Percentiles rank a stretch among this genome's conserved stretches.
These are phyloP conservation scores for Basipetospora chlamydospora DNA, from an alignment of 2,329 filamentous ascomycete species.

Conservation along the genomic window DNA sequence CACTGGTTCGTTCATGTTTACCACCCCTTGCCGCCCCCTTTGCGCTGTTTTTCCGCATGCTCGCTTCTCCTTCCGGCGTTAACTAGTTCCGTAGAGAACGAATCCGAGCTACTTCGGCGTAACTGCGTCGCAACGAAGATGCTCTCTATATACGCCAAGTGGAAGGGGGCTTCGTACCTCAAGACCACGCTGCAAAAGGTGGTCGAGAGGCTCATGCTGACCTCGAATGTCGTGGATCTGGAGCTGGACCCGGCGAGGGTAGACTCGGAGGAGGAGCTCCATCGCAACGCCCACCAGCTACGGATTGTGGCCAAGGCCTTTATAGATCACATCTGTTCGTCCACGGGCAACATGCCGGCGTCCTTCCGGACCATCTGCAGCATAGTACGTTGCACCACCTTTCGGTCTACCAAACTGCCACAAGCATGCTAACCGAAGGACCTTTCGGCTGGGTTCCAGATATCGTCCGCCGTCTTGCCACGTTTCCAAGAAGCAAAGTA, in stretches of 20 bases:
- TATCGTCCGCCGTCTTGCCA: constrained; percentile 46
- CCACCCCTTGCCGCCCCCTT: no score
- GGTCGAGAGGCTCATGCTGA: constrained; percentile 49
- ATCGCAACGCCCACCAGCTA: constrained; percentile 52
- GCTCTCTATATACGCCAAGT: constrained; percentile 56
- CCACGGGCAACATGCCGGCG: constrained; percentile 43
- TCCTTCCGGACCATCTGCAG: constrained; percentile 54
- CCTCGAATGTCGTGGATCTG: constrained; percentile 51
- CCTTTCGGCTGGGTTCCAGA: constrained; percentile 26
- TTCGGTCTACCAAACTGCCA: no score
- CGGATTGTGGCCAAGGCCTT: constrained; percentile 56
- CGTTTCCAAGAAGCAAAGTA: constrained; percentile 57
- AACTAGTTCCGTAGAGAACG: constrained; percentile 49
- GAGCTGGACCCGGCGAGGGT: constrained; percentile 53
- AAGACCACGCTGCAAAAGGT: constrained; percentile 52
- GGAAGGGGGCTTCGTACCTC: constrained; percentile 52
- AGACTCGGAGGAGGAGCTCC: constrained; percentile 43
- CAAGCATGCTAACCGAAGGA: no score
- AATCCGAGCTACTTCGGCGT: constrained; percentile 51
- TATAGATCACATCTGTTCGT: constrained; percentile 55
- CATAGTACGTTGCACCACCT: constrained; percentile 47
- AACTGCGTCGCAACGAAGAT: constrained; percentile 61
- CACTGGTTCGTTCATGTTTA: constrained; percentile 36
- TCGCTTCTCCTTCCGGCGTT: not conserved
- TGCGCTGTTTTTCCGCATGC: not conserved